Evolutionary conservation across 2,329 filamentous ascomycete genomes (phyloP).

Genomic region (Allantophomopsis lycopodina): DNA sequence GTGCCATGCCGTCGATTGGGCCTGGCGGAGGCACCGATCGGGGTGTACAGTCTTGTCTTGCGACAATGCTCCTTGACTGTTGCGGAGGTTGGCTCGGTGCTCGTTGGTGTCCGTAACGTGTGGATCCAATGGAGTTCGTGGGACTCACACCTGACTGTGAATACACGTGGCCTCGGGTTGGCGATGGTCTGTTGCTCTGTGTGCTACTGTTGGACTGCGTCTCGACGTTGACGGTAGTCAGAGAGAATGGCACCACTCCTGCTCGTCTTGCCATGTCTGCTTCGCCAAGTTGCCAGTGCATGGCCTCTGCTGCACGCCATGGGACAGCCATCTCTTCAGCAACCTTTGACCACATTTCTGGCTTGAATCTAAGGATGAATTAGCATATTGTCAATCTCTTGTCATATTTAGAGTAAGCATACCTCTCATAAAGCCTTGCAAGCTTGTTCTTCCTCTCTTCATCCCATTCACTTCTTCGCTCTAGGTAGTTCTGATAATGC

Average conservation of each 20-base stretch:
- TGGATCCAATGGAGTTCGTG: not conserved
- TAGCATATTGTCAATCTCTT: conserved; percentile 2
- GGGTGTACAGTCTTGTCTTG: conserved; percentile 18
- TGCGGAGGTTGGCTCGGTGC: not conserved
- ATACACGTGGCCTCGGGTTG: conserved; percentile 6
- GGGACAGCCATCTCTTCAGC: conserved; percentile 91
- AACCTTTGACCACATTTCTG: conserved; percentile 95
- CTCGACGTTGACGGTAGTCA: conserved; percentile 43
- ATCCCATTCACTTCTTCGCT: conserved; percentile 87
- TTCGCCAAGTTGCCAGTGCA: conserved; percentile 96
- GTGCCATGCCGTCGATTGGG: conserved; percentile 20
- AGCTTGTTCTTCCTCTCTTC: conserved; percentile 97
- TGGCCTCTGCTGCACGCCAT: conserved; percentile 90
- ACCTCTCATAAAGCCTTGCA: conserved; percentile 90
- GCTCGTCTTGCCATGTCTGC: conserved; percentile 87
- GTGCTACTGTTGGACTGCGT: conserved; percentile 13
- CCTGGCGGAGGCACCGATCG: conserved; percentile 21
- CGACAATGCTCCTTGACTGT: conserved; percentile 13
- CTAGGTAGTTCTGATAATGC: conserved; percentile 95
- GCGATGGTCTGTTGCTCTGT: conserved; percentile 28
- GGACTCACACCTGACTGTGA: not conserved
- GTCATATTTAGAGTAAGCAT: conserved; percentile 1
- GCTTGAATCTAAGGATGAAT: conserved; percentile 60
- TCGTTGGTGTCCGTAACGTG: not conserved
- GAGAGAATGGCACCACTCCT: conserved; percentile 74